Evolutionary conservation across 1,139 yeast genomes (phyloP).

Genomic region (Diutina ranongensis): DNA sequence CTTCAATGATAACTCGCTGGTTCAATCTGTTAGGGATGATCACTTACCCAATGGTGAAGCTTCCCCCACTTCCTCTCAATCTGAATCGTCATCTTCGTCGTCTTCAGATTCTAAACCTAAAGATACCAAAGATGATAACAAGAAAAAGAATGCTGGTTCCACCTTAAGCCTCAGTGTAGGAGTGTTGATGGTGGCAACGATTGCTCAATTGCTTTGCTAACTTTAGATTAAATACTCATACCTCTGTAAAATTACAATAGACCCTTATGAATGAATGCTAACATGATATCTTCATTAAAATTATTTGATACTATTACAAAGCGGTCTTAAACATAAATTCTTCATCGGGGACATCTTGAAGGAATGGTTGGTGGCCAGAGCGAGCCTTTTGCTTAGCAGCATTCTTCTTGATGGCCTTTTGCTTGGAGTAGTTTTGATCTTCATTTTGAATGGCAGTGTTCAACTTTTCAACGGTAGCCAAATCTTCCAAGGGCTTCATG

Average conservation of each 20-base stretch:
- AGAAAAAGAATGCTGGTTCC: not conserved
- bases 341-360: constrained; percentile 3
- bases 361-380: not conserved
- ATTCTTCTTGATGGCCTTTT: not conserved
- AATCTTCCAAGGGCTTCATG: constrained; percentile 4
- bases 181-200: not conserved
- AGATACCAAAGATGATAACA: not conserved
- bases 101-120: not conserved
- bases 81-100: not conserved
- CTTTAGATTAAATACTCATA: too few species aligned
- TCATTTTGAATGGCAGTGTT: not conserved
- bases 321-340: not conserved
- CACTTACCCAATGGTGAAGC: not conserved
- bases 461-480: not conserved
- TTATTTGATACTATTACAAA: not conserved
- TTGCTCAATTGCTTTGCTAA: not conserved
- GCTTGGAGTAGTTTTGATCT: not conserved
- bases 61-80: not conserved
- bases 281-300: too few species aligned
- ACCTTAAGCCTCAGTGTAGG: not conserved
- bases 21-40: not conserved
- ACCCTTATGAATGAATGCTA: not conserved
- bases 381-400: not conserved
- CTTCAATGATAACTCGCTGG: not conserved
- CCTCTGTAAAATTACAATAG: too few species aligned